A percentile compares a stretch with the other conserved stretches of the same genome.
These are phyloP conservation scores for Lichtheimia hyalospora DNA, from an alignment of 371 early-diverging fungal genomes.

Conservation along the genomic window DNA sequence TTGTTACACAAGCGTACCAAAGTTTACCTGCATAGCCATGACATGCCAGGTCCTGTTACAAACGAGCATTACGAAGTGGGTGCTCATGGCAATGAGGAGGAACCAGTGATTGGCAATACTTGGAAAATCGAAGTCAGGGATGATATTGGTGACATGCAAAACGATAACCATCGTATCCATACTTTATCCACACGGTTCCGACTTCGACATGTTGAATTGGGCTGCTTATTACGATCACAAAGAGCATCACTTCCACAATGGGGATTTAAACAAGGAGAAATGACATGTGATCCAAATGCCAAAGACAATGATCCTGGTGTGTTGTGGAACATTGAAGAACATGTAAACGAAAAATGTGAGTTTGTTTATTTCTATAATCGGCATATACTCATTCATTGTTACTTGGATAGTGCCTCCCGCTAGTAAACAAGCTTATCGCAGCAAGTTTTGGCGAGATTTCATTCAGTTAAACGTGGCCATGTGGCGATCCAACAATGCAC, in stretches of 20 bases:
- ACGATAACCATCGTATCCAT: constrained; percentile 38
- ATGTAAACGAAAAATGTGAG: constrained; percentile 65
- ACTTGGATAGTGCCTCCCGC: constrained; percentile 54
- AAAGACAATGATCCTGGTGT: constrained; percentile 54
- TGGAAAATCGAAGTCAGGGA: constrained; percentile 90
- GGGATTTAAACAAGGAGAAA: constrained; percentile 98
- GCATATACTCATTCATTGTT: background rate
- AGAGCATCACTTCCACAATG: constrained; percentile 90
- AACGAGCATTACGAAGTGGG: constrained; percentile 86
- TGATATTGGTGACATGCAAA: constrained; percentile 38
- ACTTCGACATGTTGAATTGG: constrained; percentile 73
- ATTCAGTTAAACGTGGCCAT: constrained; percentile 93
- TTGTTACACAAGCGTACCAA: constrained; percentile 74
- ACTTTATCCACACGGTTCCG: constrained; percentile 89
- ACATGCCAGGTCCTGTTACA: constrained; percentile 81
- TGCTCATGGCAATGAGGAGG: constrained; percentile 63
- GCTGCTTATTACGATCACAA: constrained; percentile 79
- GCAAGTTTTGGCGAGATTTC: constrained; percentile 85
- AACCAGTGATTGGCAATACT: constrained; percentile 78
- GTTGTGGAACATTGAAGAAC: constrained; percentile 97
- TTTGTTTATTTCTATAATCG: background rate
- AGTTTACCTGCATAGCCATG: constrained; percentile 84
- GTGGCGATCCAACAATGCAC: constrained; percentile 97
- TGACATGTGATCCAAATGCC: constrained; percentile 78
- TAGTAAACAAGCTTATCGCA: constrained; percentile 60